phyloP scores from a whole-genome alignment of 1,139 yeast species.

The Diutina ranongensis region DNA sequence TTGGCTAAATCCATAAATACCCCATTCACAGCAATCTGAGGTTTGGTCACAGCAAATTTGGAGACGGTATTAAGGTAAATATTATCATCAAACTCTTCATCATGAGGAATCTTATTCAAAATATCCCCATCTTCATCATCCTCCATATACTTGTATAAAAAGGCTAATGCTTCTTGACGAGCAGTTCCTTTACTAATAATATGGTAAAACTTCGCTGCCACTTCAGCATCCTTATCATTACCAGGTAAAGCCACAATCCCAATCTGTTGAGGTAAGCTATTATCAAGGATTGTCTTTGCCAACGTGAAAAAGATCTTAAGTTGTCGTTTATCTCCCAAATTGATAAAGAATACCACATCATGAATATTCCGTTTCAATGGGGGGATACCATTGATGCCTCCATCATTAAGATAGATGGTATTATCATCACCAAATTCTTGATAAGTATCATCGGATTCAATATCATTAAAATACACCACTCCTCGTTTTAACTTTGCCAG shows the following conservation, averaged over 20 bases:
- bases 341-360: constrained; percentile 62
- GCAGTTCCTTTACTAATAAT: constrained; percentile 20
- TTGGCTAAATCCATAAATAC: constrained; percentile 34
- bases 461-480: constrained; percentile 66
- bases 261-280: constrained; percentile 65
- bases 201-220: constrained; percentile 26
- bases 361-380: constrained; percentile 64
- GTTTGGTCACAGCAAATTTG: constrained; percentile 29
- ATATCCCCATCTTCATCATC: constrained; percentile 17
- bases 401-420: constrained; percentile 18
- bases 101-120: constrained; percentile 15
- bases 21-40: constrained; percentile 65
- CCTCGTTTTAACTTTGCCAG: constrained; percentile 23
- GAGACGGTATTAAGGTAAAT: constrained; percentile 12
- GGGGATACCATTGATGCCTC: constrained; percentile 33
- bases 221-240: constrained; percentile 17
- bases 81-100: constrained; percentile 9
- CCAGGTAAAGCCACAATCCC: constrained; percentile 60
- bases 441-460: constrained; percentile 54
- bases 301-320: constrained; percentile 35
- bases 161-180: constrained; percentile 28
- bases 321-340: constrained; percentile 42
- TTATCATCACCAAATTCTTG: constrained; percentile 32
- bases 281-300: constrained; percentile 38
- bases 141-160: constrained; percentile 27